Evolutionary conservation across 2,329 filamentous ascomycete species (phyloP).

Genomic region (Phymatotrichopsis omnivora): DNA sequence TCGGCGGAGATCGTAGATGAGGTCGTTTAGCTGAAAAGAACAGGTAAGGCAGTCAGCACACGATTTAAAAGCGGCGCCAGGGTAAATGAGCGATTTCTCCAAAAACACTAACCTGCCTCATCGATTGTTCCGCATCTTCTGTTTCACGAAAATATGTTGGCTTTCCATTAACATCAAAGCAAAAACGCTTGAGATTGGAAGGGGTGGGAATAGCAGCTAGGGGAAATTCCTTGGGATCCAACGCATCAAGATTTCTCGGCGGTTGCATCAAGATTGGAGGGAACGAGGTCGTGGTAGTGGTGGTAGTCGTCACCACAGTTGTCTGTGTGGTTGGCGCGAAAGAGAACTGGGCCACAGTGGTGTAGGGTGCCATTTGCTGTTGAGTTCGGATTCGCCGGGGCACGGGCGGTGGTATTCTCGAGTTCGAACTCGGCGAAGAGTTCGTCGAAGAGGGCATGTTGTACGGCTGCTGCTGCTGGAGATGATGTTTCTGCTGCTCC

Average conservation of each 20-base stretch:
- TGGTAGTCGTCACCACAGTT: constrained; percentile 32
- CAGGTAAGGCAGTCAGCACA: constrained; percentile 16
- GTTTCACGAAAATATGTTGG: constrained; percentile 54
- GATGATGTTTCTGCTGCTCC: constrained; percentile 19
- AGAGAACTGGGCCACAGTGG: constrained; percentile 31
- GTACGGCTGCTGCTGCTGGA: constrained; percentile 18
- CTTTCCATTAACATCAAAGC: constrained; percentile 57
- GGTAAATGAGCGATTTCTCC: too few species aligned
- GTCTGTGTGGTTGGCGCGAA: constrained; percentile 32
- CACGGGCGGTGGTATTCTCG: constrained; percentile 11
- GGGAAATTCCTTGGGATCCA: constrained; percentile 85
- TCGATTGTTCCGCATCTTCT: constrained; percentile 45
- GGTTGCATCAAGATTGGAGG: constrained; percentile 31
- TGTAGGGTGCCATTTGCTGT: constrained; percentile 23
- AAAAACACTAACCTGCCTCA: constrained; percentile 43
- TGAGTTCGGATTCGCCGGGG: constrained; percentile 7
- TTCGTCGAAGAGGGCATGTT: constrained; percentile 19
- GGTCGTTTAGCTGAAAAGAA: constrained; percentile 27
- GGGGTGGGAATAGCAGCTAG: constrained; percentile 76
- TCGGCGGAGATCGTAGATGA: constrained; percentile 29
- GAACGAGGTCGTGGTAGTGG: constrained; percentile 32
- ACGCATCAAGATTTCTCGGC: constrained; percentile 33
- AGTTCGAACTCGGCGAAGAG: constrained; percentile 9
- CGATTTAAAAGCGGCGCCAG: constrained; percentile 17
- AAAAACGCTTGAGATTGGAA: constrained; percentile 63